phyloP scores from a whole-genome alignment of 2,329 filamentous ascomycete species.

The Xylariomycetidae sp. region DNA sequence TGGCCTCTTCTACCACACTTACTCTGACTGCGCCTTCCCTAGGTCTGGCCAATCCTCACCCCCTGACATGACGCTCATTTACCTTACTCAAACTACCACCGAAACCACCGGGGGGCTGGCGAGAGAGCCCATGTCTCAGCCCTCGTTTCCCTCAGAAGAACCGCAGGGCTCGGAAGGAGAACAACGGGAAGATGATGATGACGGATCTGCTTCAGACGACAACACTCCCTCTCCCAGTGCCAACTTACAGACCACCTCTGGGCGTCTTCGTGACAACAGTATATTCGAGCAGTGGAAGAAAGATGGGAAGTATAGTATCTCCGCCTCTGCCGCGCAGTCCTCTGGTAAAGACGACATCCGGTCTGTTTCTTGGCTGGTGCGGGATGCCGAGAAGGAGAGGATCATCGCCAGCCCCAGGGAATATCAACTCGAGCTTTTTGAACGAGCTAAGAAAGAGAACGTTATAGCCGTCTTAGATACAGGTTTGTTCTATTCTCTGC shows the following conservation, averaged over 20 bases:
- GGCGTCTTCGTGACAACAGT: constrained; percentile 10
- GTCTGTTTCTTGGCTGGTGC: constrained; percentile 29
- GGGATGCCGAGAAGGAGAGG: constrained; percentile 34
- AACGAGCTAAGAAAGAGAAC: constrained; percentile 78
- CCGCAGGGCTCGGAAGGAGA: no score
- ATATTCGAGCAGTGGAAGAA: constrained; percentile 17
- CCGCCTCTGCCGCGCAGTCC: constrained; percentile 3
- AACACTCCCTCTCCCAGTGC: background rate
- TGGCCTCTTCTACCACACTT: no score
- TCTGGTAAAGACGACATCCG: constrained; percentile 20
- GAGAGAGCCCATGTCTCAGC: no score
- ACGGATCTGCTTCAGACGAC: no score
- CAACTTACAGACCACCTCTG: background rate
- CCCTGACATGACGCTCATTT: no score
- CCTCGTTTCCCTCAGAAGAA: no score
- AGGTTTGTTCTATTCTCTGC: constrained; percentile 39
- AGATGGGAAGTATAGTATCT: constrained; percentile 13
- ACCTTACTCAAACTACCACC: no score
- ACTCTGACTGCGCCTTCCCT: no score
- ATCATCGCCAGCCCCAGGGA: constrained; percentile 78
- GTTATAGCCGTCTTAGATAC: constrained; percentile 92
- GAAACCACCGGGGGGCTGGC: no score
- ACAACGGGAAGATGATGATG: background rate
- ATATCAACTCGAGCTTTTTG: constrained; percentile 89
- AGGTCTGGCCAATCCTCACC: no score